phyloP scores from a whole-genome alignment of 108 stramenopile species.

The Aurantiochytrium sp. region DNA sequence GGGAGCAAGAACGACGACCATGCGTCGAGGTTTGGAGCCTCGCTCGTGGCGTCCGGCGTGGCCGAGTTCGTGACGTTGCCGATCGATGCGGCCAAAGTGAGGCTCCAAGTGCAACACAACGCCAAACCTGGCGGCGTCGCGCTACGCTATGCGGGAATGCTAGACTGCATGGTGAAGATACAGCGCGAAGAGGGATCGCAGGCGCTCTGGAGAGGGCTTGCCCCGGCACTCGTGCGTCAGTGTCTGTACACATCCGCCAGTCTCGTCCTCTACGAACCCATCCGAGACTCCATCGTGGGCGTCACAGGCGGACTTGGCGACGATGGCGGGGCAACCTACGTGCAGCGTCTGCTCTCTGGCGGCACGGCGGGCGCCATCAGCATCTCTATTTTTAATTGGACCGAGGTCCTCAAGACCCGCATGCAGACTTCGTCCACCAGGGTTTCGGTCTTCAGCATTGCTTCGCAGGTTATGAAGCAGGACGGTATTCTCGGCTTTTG shows the following conservation, averaged over 20 bases:
- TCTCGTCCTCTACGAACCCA: slow-evolving; percentile 23
- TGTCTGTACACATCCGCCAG: slow-evolving; percentile 1
- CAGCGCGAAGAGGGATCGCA: background rate
- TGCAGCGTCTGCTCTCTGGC: slow-evolving; percentile 12
- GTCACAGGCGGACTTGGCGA: background rate
- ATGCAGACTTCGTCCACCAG: background rate
- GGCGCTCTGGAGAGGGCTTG: background rate
- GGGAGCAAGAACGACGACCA: background rate
- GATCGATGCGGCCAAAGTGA: slow-evolving; percentile 11
- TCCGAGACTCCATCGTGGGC: background rate
- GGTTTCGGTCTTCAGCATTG: background rate
- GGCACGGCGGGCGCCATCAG: slow-evolving; percentile 12
- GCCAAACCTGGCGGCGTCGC: background rate
- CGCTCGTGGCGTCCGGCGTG: slow-evolving; percentile 4
- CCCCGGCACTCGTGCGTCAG: slow-evolving; percentile 13
- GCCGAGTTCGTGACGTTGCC: slow-evolving; percentile 16
- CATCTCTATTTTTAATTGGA: slow-evolving; percentile 11
- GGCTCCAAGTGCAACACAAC: slow-evolving; percentile 8
- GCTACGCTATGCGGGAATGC: background rate
- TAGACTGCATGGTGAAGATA: background rate
- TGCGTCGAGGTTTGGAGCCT: slow-evolving; percentile 3
- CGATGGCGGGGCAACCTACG: background rate
- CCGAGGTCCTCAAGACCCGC: slow-evolving; percentile 18
- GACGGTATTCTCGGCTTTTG: background rate
- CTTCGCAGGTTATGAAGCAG: background rate